Evolutionary conservation across 2,329 filamentous ascomycete genomes (phyloP).

Genomic region (Dactylellina parvicollis): DNA sequence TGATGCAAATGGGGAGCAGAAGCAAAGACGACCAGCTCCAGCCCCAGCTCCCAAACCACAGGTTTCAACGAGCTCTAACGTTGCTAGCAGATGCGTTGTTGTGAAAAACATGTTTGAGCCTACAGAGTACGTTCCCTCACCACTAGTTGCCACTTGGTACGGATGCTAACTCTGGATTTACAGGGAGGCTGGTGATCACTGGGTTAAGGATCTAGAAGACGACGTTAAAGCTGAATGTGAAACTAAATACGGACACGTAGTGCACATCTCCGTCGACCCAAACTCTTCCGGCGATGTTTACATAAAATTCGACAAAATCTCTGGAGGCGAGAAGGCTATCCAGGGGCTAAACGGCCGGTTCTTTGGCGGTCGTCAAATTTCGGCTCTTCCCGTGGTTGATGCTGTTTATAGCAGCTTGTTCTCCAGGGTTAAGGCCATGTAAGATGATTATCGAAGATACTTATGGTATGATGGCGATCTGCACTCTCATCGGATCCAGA

Average conservation of each 20-base stretch:
- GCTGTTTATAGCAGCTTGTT: conserved; percentile 98
- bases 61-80: conserved; percentile 70
- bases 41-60: conserved; percentile 46
- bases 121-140: conserved; percentile 74
- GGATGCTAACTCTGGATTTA: conserved; percentile 19
- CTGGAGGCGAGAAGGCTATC: conserved; percentile 96
- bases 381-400: conserved; percentile 94
- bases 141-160: conserved; percentile 60
- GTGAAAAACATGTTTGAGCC: conserved; percentile 96
- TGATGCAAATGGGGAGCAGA: conserved; percentile 43
- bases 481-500: conserved; percentile 23
- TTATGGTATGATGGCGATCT: conserved; percentile 48
- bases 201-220: conserved; percentile 92
- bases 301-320: conserved; percentile 95
- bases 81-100: conserved; percentile 91
- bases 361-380: conserved; percentile 92
- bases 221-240: conserved; percentile 94
- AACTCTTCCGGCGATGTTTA: conserved; percentile 97
- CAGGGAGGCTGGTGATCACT: conserved; percentile 84
- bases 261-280: conserved; percentile 93
- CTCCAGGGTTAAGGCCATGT: conserved; percentile 84
- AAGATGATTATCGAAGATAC: conserved; percentile 53
- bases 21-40: conserved; percentile 33
- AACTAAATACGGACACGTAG: conserved; percentile 93
- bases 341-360: conserved; percentile 96